Base-by-base conservation (phyloP, 2,329 filamentous ascomycete species). In the Magnaporthales sp. region DNA sequence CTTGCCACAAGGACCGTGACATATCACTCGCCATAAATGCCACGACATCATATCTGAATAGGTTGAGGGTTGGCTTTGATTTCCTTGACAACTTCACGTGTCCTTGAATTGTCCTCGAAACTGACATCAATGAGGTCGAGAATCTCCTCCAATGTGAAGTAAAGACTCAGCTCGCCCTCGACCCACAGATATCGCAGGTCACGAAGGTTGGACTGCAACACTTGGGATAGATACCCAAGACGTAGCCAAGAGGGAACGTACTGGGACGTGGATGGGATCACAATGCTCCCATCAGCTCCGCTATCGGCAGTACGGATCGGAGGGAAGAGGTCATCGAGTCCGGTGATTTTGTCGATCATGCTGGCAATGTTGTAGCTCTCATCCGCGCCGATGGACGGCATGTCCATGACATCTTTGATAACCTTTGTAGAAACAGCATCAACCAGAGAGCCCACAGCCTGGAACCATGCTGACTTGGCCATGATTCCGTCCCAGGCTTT, bases 151-250 rank as follows among this genome's bases (percentile, higher is more conserved):
- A 78, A 80, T 0, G 83, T 80, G 70, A 89, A 89, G 74, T 89
- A 87, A 51, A 89, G 73, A 69, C 86, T 88, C 58, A 90, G 77
- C 74, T 89, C 86, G 74, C 86, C 87, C 69, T 90, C 86, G 71
- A 84, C 81, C 87, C 87, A 90, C 51, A 90, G 75, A 69, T 80
- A 89, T 67, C 80, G 81, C 67, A 90, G 84, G 69, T 89, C 87
- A 69, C 83, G 84, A 66, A 89, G 77, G 71, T 89, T 89, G 70
- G 86, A 88, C 77, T 90, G 87, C 70, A 90, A 77, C 30, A 89
- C 83, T 74, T 89, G 84, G 69, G 83, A 84, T 22, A 90, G 78
- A 70, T 85, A 89, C 75, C 89, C 86, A 68, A 90, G 80, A 63
- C 86, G 81, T 67, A 89, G 78, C 87, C 87, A 90, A 63, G 80